Evolutionary conservation across 306 rosid species (phyloP).

Genomic region (Casuarina glauca): DNA sequence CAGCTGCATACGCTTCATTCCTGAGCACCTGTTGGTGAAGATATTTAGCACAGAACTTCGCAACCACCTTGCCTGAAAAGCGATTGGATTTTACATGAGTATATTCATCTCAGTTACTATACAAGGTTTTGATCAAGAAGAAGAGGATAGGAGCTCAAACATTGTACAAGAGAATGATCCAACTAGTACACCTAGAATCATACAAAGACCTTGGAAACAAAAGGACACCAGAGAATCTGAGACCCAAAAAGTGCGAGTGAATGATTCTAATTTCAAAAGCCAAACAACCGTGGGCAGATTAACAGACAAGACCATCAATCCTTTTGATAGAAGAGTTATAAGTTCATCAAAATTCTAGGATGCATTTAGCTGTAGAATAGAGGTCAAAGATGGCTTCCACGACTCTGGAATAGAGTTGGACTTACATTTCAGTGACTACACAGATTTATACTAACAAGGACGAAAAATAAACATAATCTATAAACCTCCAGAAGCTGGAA

Average conservation of each 20-base stretch:
- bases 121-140: not conserved
- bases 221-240: not conserved
- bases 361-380: not conserved
- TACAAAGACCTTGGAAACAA: not conserved
- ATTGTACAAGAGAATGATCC: not conserved
- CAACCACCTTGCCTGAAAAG: conserved; percentile 90
- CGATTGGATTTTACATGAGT: conserved; percentile 32
- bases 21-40: conserved; percentile 90
- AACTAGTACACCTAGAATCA: not conserved
- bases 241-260: not conserved
- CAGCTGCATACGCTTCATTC: conserved; percentile 62
- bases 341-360: not conserved
- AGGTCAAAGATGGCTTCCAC: not conserved
- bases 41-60: conserved; percentile 93
- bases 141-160: not conserved
- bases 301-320: not conserved
- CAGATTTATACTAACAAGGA: not conserved
- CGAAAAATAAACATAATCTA: not conserved
- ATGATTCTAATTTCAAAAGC: not conserved
- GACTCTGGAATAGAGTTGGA: not conserved
- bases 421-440: not conserved
- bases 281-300: not conserved
- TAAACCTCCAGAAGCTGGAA: not conserved
- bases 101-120: not conserved
- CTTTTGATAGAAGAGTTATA: not conserved